Evolutionary conservation across 2,329 filamentous ascomycete species (phyloP).

Genomic region (Colletotrichum sublineola): DNA sequence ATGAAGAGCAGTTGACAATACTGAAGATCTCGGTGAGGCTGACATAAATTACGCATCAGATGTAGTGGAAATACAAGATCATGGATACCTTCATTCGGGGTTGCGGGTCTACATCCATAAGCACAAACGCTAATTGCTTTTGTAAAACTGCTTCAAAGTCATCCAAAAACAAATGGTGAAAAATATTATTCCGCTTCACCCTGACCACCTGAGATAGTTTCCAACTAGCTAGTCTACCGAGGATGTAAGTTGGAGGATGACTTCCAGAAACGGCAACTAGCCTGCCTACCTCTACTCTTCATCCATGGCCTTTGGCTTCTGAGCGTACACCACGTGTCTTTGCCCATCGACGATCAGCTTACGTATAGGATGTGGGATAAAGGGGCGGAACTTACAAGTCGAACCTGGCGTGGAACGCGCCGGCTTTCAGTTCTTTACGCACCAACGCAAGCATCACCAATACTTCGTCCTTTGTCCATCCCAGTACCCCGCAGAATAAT

Average conservation of each 20-base stretch:
- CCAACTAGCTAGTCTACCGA: background rate
- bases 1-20: too few species aligned
- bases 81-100: too few species aligned
- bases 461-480: conserved; percentile 48
- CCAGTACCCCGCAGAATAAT: conserved; percentile 49
- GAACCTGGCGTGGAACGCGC: conserved; percentile 46
- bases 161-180: too few species aligned
- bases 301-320: conserved; percentile 14
- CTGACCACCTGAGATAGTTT: too few species aligned
- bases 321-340: conserved; percentile 40
- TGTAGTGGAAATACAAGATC: too few species aligned
- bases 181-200: too few species aligned
- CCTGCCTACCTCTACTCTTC: background rate
- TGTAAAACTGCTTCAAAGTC: too few species aligned
- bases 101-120: too few species aligned
- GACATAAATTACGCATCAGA: too few species aligned
- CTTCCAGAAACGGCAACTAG: background rate
- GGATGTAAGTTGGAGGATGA: background rate
- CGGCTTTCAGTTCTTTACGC: conserved; percentile 48
- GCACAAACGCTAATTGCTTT: too few species aligned
- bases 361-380: accelerated
- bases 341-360: background rate
- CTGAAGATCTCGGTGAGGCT: too few species aligned
- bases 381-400: conserved; percentile 42
- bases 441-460: conserved; percentile 48